Base-by-base conservation (phyloP, 2,329 filamentous ascomycete genomes). In the Hypoxylon rubiginosum region DNA sequence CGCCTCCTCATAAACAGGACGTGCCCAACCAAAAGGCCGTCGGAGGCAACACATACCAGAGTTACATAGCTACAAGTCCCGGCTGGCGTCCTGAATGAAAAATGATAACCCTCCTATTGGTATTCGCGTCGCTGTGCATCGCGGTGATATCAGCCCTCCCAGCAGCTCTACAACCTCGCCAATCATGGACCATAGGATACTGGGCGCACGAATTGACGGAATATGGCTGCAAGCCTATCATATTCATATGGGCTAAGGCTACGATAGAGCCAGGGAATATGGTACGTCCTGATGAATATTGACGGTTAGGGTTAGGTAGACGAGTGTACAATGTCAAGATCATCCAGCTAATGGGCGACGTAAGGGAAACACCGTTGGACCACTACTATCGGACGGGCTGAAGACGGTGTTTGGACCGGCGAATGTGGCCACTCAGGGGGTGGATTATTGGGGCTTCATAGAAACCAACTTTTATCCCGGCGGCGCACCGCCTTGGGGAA, bases 181-280 rank as follows among this genome's bases (percentile, higher is more conserved):
- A 76, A 58, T 46, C 66, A n/a, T 76, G 72, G 72, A 70, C 72
- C 3, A 43, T 67, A 0, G 70, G 72, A 1, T 75, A 67, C 59
- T 74, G 69, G 68, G 69, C 73, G 5, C 64, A 71, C 39, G 74
- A 75, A 32, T 55, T 73, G 39, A 54, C 72, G 8, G 58, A 72
- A 10, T 74, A 68, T 36, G 73, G 74, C 4, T 74, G 73, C 32
- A 66, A 64, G 39, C 74, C 74, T 26, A 62, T 75, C 41, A 75
- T 76, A 59, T 70, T 76, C 39, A 70, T 76, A 17, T 74, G 74
- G 54, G 74, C 73, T 4, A 76, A 75, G 49, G 74, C 73, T 8
- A 75, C 74, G 5, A 70, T 68, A 21, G 74, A 75, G 55, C 74
- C 74, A 4, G 74, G 73, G 10, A 75, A 76, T 58, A 34, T 76